phyloP scores from a whole-genome alignment of 495 filamentous ascomycete genomes.

The Xylaria curta region DNA sequence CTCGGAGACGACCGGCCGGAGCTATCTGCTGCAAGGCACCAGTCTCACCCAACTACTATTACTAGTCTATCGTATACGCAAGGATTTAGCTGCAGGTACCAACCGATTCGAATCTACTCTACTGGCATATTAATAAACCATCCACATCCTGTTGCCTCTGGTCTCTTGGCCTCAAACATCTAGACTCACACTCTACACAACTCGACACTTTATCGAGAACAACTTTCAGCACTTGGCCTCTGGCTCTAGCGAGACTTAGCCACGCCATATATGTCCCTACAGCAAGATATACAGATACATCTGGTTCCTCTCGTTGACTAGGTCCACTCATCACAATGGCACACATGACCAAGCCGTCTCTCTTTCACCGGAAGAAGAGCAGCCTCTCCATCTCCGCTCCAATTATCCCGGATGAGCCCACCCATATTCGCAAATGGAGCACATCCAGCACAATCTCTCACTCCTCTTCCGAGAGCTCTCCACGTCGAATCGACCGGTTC shows the following conservation, averaged over 20 bases:
- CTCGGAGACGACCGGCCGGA: not conserved
- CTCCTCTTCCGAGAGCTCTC: constrained; percentile 22
- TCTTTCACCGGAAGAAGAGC: constrained; percentile 39
- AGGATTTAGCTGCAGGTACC: constrained; percentile 22
- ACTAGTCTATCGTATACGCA: not conserved
- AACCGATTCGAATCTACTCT: constrained; percentile 3
- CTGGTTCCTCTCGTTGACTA: not conserved
- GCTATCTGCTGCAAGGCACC: constrained; percentile 26
- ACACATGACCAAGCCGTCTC: constrained; percentile 28
- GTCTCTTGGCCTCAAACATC: not conserved
- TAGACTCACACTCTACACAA: not conserved
- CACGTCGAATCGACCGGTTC: constrained; percentile 25
- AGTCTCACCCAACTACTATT: not conserved
- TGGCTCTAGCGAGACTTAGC: constrained; percentile 25
- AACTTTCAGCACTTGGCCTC: constrained; percentile 5
- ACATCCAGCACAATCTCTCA: constrained; percentile 37
- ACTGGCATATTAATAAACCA: constrained; percentile 10
- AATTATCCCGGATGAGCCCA: constrained; percentile 17
- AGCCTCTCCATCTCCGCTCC: constrained; percentile 17
- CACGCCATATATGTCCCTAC: constrained; percentile 21
- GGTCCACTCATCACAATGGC: constrained; percentile 29
- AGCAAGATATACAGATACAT: not conserved
- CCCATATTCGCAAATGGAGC: constrained; percentile 37
- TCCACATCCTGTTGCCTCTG: not conserved
- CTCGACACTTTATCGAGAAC: not conserved